Conservation (phyloP, 2,329 filamentous ascomycete genomes). For the Neocucurbitaria cava region DNA sequence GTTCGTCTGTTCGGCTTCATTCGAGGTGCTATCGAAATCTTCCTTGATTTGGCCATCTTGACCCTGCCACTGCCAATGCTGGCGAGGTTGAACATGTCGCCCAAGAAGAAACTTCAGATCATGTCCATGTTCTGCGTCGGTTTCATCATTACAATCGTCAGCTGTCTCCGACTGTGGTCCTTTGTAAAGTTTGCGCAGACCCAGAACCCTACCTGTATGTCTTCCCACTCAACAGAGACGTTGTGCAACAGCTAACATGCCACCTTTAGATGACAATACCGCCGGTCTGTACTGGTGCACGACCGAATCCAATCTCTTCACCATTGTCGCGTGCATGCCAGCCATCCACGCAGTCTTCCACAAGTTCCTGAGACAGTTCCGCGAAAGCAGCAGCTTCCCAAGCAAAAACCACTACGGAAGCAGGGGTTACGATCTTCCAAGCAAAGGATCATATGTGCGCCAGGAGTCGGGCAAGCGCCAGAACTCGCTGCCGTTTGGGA, state of each 20-base stretch:
- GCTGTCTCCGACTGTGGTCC: slow-evolving; percentile 19
- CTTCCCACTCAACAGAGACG: neutral
- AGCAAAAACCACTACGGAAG: slow-evolving; percentile 22
- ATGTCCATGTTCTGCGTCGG: slow-evolving; percentile 39
- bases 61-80: slow-evolving; percentile 32
- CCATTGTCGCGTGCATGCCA: slow-evolving; percentile 38
- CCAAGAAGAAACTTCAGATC: slow-evolving; percentile 35
- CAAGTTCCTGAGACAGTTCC: slow-evolving; percentile 15
- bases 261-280: slow-evolving; percentile 30
- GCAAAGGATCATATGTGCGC: slow-evolving; percentile 26
- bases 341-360: slow-evolving; percentile 30
- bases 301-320: slow-evolving; percentile 36
- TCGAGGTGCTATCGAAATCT: slow-evolving; percentile 38
- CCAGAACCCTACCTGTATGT: slow-evolving; percentile 16
- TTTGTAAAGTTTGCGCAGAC: slow-evolving; percentile 23
- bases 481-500: slow-evolving; percentile 25
- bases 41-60: slow-evolving; percentile 33
- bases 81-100: slow-evolving; percentile 29
- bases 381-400: slow-evolving; percentile 17
- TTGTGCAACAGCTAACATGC: neutral
- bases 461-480: slow-evolving; percentile 16
- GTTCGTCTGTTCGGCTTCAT: slow-evolving; percentile 49
- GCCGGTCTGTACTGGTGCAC: slow-evolving; percentile 35
- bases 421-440: slow-evolving; percentile 12
- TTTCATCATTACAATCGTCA: slow-evolving; percentile 30